Evolutionary conservation across 192 early-diverging fungal genomes (phyloP).

Genomic region (Backusella circina): DNA sequence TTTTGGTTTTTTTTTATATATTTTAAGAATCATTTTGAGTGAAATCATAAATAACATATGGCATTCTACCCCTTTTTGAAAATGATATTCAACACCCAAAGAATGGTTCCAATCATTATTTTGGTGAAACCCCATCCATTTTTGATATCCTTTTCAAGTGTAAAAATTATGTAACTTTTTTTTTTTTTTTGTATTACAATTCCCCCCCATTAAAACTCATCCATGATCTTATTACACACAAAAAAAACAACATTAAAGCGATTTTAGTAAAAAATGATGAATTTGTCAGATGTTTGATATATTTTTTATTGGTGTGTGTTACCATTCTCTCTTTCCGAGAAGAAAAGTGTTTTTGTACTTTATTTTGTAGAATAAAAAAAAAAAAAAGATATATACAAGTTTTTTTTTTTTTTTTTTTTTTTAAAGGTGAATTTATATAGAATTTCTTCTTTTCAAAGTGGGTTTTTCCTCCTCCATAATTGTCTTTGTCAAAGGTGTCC

Average conservation of each 20-base stretch:
- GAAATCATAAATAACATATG: too few relatives aligned
- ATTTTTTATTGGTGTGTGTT: neutral
- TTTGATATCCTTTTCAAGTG: neutral
- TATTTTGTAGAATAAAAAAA: neutral
- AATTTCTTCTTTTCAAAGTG: constrained; percentile 4
- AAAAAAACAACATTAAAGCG: neutral
- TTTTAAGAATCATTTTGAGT: too few relatives aligned
- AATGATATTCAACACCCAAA: neutral
- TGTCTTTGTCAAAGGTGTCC: neutral
- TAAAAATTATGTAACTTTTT: neutral
- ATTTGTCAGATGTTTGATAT: neutral
- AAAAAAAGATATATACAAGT: neutral
- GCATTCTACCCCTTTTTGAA: too few relatives aligned
- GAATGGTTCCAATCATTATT: neutral
- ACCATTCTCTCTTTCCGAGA: neutral
- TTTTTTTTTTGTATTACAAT: neutral
- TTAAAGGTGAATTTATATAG: neutral
- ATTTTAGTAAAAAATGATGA: neutral
- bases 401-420: neutral
- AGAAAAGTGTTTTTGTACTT: neutral
- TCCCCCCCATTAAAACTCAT: neutral
- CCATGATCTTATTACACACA: neutral
- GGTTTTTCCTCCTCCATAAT: neutral
- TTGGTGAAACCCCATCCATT: neutral
- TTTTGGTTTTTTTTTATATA: too few relatives aligned